phyloP scores from a whole-genome alignment of 345 rosid genomes.

The Gynandropsis gynandra region DNA sequence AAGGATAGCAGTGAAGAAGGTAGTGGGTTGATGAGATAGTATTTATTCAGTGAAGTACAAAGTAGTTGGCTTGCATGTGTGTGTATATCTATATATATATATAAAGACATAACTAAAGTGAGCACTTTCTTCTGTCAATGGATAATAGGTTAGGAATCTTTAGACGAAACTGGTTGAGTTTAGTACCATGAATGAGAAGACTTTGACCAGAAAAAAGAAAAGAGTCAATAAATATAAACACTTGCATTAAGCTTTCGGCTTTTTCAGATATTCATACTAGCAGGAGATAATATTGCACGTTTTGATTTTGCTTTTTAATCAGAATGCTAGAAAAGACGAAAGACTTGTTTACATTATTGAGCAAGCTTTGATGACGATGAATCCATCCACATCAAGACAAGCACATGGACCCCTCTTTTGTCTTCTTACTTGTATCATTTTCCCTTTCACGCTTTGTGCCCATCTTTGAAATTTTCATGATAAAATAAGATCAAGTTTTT shows the following conservation, averaged over 20 bases:
- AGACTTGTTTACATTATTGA: conserved; percentile 1
- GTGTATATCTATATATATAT: conserved; percentile 12
- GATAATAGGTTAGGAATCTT: conserved; percentile 25
- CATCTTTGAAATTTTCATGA: conserved; percentile 13
- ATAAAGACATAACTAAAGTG: conserved; percentile 26
- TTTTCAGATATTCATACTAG: conserved; percentile 11
- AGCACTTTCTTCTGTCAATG: conserved; percentile 16
- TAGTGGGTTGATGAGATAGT: conserved; percentile 23
- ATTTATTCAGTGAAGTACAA: conserved; percentile 21
- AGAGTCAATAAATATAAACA: conserved; percentile 22
- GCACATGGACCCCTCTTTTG: conserved; percentile 25
- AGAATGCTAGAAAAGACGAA: conserved; percentile 21
- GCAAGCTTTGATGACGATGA: conserved; percentile 13
- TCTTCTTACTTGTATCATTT: conserved; percentile 8
- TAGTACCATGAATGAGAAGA: conserved; percentile 15
- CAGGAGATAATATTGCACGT: conserved; percentile 16
- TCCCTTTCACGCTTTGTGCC: conserved; percentile 10
- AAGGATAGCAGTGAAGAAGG: conserved; percentile 20
- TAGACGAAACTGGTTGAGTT: background rate
- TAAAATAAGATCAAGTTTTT: conserved; percentile 3
- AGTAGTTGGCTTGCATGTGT: conserved; percentile 24
- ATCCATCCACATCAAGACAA: conserved; percentile 16
- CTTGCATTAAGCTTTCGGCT: conserved; percentile 17
- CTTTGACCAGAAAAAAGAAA: conserved; percentile 25
- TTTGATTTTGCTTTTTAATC: conserved; percentile 9